Evolutionary conservation across 805 yeast genomes (phyloP).

Genomic region (Candida silvatica): DNA sequence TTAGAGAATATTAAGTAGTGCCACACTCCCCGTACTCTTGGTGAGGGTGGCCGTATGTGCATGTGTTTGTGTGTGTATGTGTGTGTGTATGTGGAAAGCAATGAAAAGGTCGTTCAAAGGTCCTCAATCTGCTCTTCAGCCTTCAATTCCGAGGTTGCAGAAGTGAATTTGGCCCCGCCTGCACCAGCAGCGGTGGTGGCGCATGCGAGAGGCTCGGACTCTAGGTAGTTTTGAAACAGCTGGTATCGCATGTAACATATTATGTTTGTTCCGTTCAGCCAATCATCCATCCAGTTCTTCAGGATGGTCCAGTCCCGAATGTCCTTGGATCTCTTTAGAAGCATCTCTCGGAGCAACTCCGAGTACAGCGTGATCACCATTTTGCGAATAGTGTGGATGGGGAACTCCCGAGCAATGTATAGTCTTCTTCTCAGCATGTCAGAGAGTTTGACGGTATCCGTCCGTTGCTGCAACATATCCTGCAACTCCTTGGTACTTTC

Average conservation of each 20-base stretch:
- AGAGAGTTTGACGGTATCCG: too few relatives aligned
- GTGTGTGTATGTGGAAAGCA: too few relatives aligned
- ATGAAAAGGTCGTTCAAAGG: too few relatives aligned
- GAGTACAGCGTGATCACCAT: not conserved
- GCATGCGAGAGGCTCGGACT: not conserved
- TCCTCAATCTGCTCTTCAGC: not conserved
- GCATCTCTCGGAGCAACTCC: not conserved
- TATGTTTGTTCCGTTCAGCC: slow-evolving; percentile 4
- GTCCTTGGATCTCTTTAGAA: slow-evolving; percentile 3
- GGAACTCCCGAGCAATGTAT: not conserved
- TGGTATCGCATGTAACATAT: not conserved
- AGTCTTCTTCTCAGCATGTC: not conserved
- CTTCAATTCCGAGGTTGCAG: not conserved
- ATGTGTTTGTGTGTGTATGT: too few relatives aligned
- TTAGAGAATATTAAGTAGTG: too few relatives aligned
- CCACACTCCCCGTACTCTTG: too few relatives aligned
- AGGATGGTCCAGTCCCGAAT: slow-evolving; percentile 8
- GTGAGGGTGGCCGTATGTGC: too few relatives aligned
- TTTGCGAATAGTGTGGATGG: not conserved
- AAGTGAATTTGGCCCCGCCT: not conserved
- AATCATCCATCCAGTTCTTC: slow-evolving; percentile 7
- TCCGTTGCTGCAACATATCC: too few relatives aligned
- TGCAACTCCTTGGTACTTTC: not conserved
- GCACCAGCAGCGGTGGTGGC: not conserved
- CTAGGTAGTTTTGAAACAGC: not conserved